A percentile compares a stretch with the other conserved stretches of the same genome.
Conservation (phyloP, 2,329 filamentous ascomycete species). For the Colletotrichum melonis region DNA sequence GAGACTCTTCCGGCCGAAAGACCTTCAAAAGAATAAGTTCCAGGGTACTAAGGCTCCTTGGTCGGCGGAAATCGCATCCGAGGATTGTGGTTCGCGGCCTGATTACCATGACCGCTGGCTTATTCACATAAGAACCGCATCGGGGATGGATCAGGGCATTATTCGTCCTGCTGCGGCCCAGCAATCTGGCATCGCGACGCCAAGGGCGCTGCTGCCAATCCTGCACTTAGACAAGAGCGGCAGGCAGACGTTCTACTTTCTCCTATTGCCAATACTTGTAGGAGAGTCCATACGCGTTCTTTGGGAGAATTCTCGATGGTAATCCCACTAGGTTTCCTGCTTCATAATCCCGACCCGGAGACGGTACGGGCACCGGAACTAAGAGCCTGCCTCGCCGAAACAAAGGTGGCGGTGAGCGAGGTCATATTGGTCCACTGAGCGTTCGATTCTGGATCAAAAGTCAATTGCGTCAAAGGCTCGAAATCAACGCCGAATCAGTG, state of each 20-base stretch:
- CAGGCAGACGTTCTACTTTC: neutral
- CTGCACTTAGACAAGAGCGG: neutral
- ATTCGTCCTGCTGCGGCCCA: neutral
- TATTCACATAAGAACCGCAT: neutral
- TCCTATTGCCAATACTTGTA: neutral
- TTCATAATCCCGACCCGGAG: neutral
- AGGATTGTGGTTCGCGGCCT: neutral
- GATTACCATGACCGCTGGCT: neutral
- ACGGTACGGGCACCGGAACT: neutral
- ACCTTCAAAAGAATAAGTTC: too few species aligned
- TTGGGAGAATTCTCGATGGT: neutral
- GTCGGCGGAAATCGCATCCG: neutral
- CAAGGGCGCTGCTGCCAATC: neutral
- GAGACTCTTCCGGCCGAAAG: constrained; percentile 3
- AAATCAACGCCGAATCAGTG: neutral
- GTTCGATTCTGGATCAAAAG: neutral
- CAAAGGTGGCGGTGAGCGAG: neutral
- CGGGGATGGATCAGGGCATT: neutral
- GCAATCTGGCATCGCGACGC: neutral
- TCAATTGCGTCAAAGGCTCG: neutral
- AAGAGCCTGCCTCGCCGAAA: neutral
- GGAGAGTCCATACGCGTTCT: neutral
- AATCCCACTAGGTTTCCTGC: neutral
- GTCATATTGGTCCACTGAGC: neutral
- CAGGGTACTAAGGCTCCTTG: too few species aligned